These are phyloP conservation scores for Neurospora discreta DNA, from an alignment of 495 filamentous ascomycete species.

Conservation along the genomic window DNA sequence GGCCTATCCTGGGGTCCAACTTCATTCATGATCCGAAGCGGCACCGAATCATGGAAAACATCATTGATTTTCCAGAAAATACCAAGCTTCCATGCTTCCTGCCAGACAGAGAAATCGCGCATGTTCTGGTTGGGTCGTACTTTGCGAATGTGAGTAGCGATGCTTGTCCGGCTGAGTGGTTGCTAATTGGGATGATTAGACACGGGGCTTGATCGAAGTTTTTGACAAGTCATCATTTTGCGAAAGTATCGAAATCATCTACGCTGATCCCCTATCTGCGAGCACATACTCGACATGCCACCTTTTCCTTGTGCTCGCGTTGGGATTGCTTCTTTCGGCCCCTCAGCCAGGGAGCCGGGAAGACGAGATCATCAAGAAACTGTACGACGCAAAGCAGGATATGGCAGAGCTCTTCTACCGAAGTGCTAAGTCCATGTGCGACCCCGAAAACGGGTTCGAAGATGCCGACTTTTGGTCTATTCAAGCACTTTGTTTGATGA, in stretches of 20 bases:
- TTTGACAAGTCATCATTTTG: slow-evolving; percentile 42
- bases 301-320: slow-evolving; percentile 46
- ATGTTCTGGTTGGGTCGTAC: slow-evolving; percentile 45
- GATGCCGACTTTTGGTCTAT: slow-evolving; percentile 54
- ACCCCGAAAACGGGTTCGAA: slow-evolving; percentile 46
- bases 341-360: slow-evolving; percentile 37
- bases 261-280: slow-evolving; percentile 38
- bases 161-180: slow-evolving; percentile 5
- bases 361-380: slow-evolving; percentile 37
- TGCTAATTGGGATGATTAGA: slow-evolving; percentile 22
- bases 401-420: slow-evolving; percentile 49
- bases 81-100: slow-evolving; percentile 36
- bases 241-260: slow-evolving; percentile 37
- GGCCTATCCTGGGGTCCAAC: slow-evolving; percentile 37
- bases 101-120: slow-evolving; percentile 42
- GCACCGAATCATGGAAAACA: slow-evolving; percentile 56
- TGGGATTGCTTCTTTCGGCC: slow-evolving; percentile 47
- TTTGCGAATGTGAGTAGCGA: slow-evolving; percentile 43
- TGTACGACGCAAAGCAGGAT: slow-evolving; percentile 33
- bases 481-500: slow-evolving; percentile 49
- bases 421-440: slow-evolving; percentile 42
- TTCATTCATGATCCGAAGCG: slow-evolving; percentile 61
- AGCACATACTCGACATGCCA: slow-evolving; percentile 42
- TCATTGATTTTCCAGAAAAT: slow-evolving; percentile 36
- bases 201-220: slow-evolving; percentile 45